Conservation (phyloP, 2,329 filamentous ascomycete genomes). For the Ascochyta clinopodiicola region DNA sequence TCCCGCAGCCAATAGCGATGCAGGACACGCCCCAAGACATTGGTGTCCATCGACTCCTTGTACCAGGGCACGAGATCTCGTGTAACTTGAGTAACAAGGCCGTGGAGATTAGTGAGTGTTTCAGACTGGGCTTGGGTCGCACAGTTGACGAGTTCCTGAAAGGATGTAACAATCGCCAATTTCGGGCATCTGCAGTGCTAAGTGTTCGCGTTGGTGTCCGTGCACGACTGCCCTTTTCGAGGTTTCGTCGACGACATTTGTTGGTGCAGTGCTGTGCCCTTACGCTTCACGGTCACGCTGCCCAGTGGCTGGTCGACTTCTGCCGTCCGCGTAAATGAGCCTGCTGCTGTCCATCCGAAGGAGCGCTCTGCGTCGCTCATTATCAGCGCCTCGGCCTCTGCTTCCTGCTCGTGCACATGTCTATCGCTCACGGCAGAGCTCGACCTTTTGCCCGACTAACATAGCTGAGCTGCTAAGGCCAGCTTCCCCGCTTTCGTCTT, state of each 20-base stretch:
- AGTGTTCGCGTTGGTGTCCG: neutral
- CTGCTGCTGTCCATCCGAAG: conserved; percentile 31
- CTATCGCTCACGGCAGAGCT: conserved; percentile 37
- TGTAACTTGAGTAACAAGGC: conserved; percentile 14
- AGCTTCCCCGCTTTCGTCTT: conserved; percentile 48
- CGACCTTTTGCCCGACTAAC: conserved; percentile 41
- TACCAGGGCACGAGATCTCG: conserved; percentile 23
- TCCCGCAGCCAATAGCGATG: conserved; percentile 24
- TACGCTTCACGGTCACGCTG: conserved; percentile 23
- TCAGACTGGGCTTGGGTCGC: conserved; percentile 23
- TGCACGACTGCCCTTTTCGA: conserved; percentile 20
- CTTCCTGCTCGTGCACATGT: conserved; percentile 25
- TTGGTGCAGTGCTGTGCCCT: conserved; percentile 15
- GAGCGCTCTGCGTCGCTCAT: conserved; percentile 30
- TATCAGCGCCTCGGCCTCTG: conserved; percentile 21
- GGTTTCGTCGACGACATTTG: conserved; percentile 23
- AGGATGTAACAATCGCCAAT: conserved; percentile 3
- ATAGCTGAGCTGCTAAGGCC: conserved; percentile 60
- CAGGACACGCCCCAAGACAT: conserved; percentile 6
- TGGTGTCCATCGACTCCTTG: conserved; percentile 15
- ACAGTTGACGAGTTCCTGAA: conserved; percentile 10
- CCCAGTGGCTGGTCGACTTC: conserved; percentile 24
- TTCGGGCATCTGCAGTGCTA: neutral
- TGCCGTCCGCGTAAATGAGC: conserved; percentile 39
- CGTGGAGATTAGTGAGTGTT: conserved; percentile 21